Base-by-base conservation (phyloP, 805 yeast species). In the Tetrapisispora fleetii region DNA sequence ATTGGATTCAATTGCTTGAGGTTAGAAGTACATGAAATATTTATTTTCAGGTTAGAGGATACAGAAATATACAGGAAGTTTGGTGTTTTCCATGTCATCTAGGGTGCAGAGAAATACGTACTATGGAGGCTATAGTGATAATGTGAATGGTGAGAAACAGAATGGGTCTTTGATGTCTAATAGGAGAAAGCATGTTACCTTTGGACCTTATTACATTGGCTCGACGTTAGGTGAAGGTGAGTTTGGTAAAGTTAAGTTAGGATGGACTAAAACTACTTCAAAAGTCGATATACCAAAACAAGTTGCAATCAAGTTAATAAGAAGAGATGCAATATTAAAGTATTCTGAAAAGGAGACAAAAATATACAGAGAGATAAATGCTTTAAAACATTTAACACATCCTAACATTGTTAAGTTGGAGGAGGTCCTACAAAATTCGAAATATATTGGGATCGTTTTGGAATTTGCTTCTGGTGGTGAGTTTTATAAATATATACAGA, bases 391-490 rank as follows among this genome's bases (percentile, higher is more conserved):
- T 55, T 72, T 89, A 50, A 81, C 85, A 45, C 99, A 93, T 67
- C 99, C 99, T 21, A 91, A 93, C 65, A 90, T 93, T 57, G 95
- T 93, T 45, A 78, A 82, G 52, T 71, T 93, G 48, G 96, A 89
- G 54, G 96, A 91, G 61, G 97, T 93, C 21, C 74, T 93, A 64
- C 95, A 90, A 65, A 85, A 87, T 62, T 96, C 95, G 45, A 86
- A 87, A 62, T 91, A 93, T 67, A 90, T 93, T 51, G 99, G 99
- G 21, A 93, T 93, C 24, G 98, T 93, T 2, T 74, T 93, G 50
- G 98, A 93, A 60, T 93, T 91, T 67, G 98, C 98, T 1, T 84
- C 95, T 2, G 98, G 98, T 14, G 99, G 99, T 47, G 99, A 93
- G 66, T 77, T 93, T 52, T 93, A 93, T 62, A 96, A 90, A 64